phyloP scores from a whole-genome alignment of 1,139 yeast species.

The Kodamaea arcana region DNA sequence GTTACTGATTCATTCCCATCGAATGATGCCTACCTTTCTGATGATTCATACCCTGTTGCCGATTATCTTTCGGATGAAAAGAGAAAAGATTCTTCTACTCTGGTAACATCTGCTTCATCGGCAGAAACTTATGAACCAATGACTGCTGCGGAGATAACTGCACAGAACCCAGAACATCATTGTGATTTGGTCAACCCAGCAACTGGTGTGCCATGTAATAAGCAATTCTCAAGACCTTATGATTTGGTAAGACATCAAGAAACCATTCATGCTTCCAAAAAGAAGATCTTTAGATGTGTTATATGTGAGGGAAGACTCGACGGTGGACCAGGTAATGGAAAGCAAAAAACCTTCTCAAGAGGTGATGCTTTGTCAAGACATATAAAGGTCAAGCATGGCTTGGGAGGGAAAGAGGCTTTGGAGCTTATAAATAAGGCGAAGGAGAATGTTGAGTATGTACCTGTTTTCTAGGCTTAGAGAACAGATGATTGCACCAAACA shows the following conservation, averaged over 20 bases:
- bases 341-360: constrained; percentile 49
- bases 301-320: constrained; percentile 47
- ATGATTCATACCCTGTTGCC: not conserved
- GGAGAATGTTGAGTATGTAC: constrained; percentile 65
- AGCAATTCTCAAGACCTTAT: constrained; percentile 46
- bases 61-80: constrained; percentile 1
- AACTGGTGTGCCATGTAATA: constrained; percentile 41
- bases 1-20: not conserved
- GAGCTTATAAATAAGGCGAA: constrained; percentile 71
- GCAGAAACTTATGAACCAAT: constrained; percentile 1
- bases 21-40: not conserved
- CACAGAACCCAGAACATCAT: constrained; percentile 33
- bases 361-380: constrained; percentile 50
- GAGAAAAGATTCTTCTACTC: not conserved
- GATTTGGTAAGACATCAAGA: constrained; percentile 49
- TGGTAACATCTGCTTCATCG: not conserved
- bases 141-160: constrained; percentile 16
- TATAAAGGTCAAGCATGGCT: constrained; percentile 47
- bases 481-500: too few species aligned
- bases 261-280: constrained; percentile 46
- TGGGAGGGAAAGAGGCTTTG: constrained; percentile 45
- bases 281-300: constrained; percentile 47
- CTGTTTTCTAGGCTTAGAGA: constrained; percentile 17
- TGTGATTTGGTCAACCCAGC: constrained; percentile 57
- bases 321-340: constrained; percentile 55